Base-by-base conservation (phyloP, 495 filamentous ascomycete genomes). In the Bombardia bombarda region DNA sequence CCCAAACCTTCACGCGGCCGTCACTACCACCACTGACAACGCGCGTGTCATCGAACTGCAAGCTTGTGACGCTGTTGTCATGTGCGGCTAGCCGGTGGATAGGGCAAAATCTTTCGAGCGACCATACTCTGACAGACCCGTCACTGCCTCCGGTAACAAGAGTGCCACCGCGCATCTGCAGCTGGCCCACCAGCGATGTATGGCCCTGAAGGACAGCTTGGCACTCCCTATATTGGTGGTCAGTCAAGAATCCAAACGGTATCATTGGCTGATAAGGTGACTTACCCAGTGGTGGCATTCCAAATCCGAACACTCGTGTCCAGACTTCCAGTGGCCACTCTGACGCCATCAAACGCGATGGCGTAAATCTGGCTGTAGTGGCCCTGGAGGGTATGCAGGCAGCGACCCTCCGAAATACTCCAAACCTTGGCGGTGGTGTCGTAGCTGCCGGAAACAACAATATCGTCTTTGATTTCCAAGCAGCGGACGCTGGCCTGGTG, bases 361-460 rank as follows among this genome's bases (percentile, higher is more conserved):
- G 92, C 93, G 56, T 98, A 98, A 42, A 98, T 98, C 54, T 98
- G 92, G 60, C 92, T 97, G 66, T 95, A 97, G 66, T 98, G 92
- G 0, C 92, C 92, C n/a, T 77, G 80, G 19, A 98, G 70, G 4
- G 87, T 95, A 25, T 90, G 77, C 23, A 96, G 66, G 58, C 90
- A 97, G 49, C 86, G 78, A 8, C 92, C 93, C 60, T 95, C 84
- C 2, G 85, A 87, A 20, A 98, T 96, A 55, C 86, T 95, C 92
- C 92, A 98, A 35, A 98, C 89, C 49, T 87, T 86, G 10, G 92
- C 92, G 2, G 87, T 95, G 2, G 92, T 95, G 53, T 98, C 92
- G 58, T 98, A 98, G 60, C 88, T 95, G 21, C 92, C 92, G 20
- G 89, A 95, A 13, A 97, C 93, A 34, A 97, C 84, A 23, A 93